Conservation (phyloP, 2,329 filamentous ascomycete species). For the Orbilia brochopaga region DNA sequence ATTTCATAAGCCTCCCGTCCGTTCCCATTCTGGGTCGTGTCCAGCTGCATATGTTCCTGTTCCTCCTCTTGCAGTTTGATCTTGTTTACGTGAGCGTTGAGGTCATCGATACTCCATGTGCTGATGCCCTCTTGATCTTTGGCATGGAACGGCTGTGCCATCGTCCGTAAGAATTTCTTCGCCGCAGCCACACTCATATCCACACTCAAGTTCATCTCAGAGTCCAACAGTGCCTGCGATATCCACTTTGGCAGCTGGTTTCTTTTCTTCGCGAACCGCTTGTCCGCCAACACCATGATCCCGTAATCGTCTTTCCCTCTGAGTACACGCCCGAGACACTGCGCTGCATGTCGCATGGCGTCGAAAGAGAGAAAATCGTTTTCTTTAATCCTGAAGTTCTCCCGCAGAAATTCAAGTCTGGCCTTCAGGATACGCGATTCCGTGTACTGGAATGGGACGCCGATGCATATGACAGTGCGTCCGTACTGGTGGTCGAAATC, state of each 20-base stretch:
- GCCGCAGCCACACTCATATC: constrained; percentile 92
- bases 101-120: constrained; percentile 83
- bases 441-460: constrained; percentile 97
- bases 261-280: constrained; percentile 89
- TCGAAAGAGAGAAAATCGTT: constrained; percentile 99
- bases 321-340: constrained; percentile 91
- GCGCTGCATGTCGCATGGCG: constrained; percentile 97
- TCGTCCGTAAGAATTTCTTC: constrained; percentile 84
- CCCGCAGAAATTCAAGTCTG: constrained; percentile 90
- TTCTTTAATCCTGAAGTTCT: constrained; percentile 94
- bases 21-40: constrained; percentile 47
- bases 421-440: constrained; percentile 97
- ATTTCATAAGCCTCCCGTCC: constrained; percentile 37
- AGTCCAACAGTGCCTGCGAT: constrained; percentile 80
- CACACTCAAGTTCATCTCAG: constrained; percentile 86
- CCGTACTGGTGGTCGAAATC: constrained; percentile 99
- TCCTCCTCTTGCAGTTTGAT: constrained; percentile 67
- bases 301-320: constrained; percentile 98
- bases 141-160: constrained; percentile 86
- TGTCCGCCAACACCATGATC: constrained; percentile 98
- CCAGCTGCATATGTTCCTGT: constrained; percentile 55
- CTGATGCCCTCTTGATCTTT: constrained; percentile 90
- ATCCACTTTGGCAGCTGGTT: constrained; percentile 96
- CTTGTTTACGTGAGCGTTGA: constrained; percentile 78
- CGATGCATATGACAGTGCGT: constrained; percentile 92